Evolutionary conservation across 257 asterid genomes (phyloP), one percentile per base, ranked within the genome.

Genomic region (Nicotiana obtusifolia): DNA sequence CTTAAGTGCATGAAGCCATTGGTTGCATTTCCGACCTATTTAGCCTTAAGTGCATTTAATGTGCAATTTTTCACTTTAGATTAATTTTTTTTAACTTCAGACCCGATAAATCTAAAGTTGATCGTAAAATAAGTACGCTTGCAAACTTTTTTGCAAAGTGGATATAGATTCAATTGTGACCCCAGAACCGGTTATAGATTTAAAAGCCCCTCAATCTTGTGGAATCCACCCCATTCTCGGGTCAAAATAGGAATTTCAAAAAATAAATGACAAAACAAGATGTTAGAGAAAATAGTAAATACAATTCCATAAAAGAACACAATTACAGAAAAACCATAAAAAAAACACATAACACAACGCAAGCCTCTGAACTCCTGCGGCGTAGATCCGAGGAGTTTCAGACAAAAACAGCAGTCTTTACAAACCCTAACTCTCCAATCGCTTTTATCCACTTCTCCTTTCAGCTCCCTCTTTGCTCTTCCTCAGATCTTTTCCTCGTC

Each of bases 301-400:
- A 53, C 19, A 53, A 53, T 14, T 15, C 6, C 7, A 14, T 15
- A 15, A 54, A 54, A 53, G 11, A 19, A 19, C 15, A 68, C 19
- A 68, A 37, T 41, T 37, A 10, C 19, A 20, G 33, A n/a, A 69
- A 69, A 20, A 69, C 47, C 20, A 30, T 65, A 15, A 69, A 41
- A 26, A 5, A 4, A 1, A 37, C 57, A 69, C 57, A 71, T 41
- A 22, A 44, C 78, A 13, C 71, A 76, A 31, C 19, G 13, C 64
- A 28, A 62, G 41, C 54, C 31, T 79, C 84, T 81, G 41, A 83
- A 84, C 91, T 88, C 89, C 89, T 71, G 82, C 85, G 91, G 89
- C 89, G 71, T 85, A 83, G 86, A 88, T 86, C 91, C 91, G 86
- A 86, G 91, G 89, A 86, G 89, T 88, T 86, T 83, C 64, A 85